These are phyloP conservation scores for Evansstolkia leycettana DNA, from an alignment of 495 filamentous ascomycete species.

Conservation along the genomic window DNA sequence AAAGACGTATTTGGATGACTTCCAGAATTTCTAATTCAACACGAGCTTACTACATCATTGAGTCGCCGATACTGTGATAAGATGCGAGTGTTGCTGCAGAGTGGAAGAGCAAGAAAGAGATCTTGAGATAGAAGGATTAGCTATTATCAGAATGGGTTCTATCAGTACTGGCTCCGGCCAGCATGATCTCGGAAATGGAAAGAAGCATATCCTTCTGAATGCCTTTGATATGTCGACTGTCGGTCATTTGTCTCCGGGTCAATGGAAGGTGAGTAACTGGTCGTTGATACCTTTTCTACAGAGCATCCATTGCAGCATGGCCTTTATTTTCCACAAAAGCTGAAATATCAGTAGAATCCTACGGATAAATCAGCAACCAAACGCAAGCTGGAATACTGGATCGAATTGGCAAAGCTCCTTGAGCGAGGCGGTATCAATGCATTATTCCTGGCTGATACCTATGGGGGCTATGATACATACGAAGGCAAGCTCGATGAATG, in stretches of 20 bases:
- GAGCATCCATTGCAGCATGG: neutral
- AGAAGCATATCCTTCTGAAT: constrained; percentile 52
- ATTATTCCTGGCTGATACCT: constrained; percentile 50
- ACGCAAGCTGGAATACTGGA: constrained; percentile 44
- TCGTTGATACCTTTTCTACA: neutral
- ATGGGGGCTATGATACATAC: constrained; percentile 44
- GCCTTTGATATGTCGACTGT: constrained; percentile 51
- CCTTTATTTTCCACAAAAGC: no score
- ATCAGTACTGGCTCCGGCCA: neutral
- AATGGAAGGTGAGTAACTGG: constrained; percentile 39
- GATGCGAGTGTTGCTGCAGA: no score
- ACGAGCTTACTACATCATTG: no score
- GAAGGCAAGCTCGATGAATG: constrained; percentile 41
- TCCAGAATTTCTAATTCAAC: no score
- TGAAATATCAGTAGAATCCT: constrained; percentile 26
- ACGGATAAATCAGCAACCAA: constrained; percentile 44
- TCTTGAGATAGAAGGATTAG: no score
- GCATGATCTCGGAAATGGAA: constrained; percentile 15
- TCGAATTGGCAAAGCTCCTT: constrained; percentile 45
- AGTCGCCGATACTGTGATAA: no score
- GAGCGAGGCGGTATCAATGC: constrained; percentile 47
- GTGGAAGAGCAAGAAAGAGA: no score
- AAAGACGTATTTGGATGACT: no score
- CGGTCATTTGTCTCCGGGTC: constrained; percentile 52
- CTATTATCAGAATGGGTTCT: constrained; percentile 10